Conservation (phyloP, 768 basidiomycete species). For the Ephemerocybe angulata region DNA sequence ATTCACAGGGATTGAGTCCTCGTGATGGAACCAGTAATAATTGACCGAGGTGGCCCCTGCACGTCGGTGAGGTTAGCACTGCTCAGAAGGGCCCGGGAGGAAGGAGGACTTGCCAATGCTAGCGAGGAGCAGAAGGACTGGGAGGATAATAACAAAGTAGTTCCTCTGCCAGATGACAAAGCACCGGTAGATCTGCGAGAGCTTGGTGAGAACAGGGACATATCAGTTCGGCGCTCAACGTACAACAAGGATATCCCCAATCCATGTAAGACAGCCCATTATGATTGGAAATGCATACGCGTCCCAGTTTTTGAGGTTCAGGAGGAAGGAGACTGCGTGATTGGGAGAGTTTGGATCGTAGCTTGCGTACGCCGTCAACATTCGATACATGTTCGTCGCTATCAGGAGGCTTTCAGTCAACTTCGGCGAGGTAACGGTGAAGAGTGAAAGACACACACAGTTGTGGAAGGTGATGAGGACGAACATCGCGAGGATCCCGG, state of each 20-base stretch:
- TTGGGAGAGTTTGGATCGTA: slow-evolving; percentile 5
- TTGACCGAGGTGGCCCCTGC: slow-evolving; percentile 3
- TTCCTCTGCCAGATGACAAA: slow-evolving; percentile 12
- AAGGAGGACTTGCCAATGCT: slow-evolving; percentile 8
- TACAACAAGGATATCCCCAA: slow-evolving; percentile 18
- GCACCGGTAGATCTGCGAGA: slow-evolving; percentile 12
- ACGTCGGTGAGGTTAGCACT: background rate
- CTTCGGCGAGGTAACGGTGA: background rate
- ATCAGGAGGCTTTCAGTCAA: background rate
- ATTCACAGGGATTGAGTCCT: background rate
- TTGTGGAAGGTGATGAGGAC: slow-evolving; percentile 15
- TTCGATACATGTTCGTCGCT: slow-evolving; percentile 14
- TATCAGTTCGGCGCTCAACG: background rate
- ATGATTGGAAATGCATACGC: slow-evolving; percentile 16
- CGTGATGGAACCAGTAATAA: slow-evolving; percentile 5
- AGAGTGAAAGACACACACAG: slow-evolving; percentile 4
- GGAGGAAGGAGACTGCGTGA: slow-evolving; percentile 11
- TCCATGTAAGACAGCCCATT: slow-evolving; percentile 16
- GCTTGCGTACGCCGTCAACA: slow-evolving; percentile 17
- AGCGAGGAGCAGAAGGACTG: slow-evolving; percentile 7
- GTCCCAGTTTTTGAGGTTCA: slow-evolving; percentile 18
- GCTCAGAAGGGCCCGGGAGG: background rate
- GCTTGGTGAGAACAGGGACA: background rate
- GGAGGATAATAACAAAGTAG: slow-evolving; percentile 7
- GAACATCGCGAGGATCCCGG: slow-evolving; percentile 1